phyloP scores from a whole-genome alignment of 2,329 filamentous ascomycete genomes.

The Fusarium gaditjirri region DNA sequence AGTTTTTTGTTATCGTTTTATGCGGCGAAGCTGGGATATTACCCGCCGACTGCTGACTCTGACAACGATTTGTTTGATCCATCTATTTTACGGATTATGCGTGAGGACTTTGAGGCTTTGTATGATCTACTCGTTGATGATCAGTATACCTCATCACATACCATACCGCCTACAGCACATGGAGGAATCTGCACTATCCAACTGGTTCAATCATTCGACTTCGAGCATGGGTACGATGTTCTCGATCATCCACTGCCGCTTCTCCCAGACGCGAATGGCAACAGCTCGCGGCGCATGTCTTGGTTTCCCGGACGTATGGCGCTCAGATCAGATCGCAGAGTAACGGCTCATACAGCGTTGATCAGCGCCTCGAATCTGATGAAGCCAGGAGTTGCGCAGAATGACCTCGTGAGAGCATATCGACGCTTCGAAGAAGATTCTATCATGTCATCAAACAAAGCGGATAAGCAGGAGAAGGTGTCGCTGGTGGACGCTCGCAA shows the following conservation, averaged over 20 bases:
- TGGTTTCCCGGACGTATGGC: slow-evolving; percentile 57
- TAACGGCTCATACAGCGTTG: slow-evolving; percentile 64
- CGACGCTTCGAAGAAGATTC: slow-evolving; percentile 74
- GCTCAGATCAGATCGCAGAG: slow-evolving; percentile 58
- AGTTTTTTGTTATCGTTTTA: slow-evolving; percentile 75
- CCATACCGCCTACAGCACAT: slow-evolving; percentile 64
- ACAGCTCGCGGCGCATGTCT: slow-evolving; percentile 49
- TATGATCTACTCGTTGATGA: slow-evolving; percentile 78
- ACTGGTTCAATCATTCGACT: slow-evolving; percentile 74
- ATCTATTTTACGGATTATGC: slow-evolving; percentile 69
- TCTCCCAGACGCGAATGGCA: slow-evolving; percentile 62
- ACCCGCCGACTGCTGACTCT: slow-evolving; percentile 67
- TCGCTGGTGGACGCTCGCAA: slow-evolving; percentile 75
- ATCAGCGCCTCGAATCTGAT: slow-evolving; percentile 61
- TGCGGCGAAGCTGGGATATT: slow-evolving; percentile 74
- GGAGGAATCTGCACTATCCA: slow-evolving; percentile 78
- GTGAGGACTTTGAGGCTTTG: slow-evolving; percentile 74
- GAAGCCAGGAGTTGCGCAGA: slow-evolving; percentile 53
- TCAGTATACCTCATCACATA: slow-evolving; percentile 59
- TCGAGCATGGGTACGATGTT: slow-evolving; percentile 65
- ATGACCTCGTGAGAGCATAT: slow-evolving; percentile 74
- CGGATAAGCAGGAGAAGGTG: slow-evolving; percentile 65
- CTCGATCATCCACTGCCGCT: slow-evolving; percentile 75
- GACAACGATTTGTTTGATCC: slow-evolving; percentile 62
- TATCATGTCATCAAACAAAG: slow-evolving; percentile 59